Base-by-base conservation (phyloP, 192 early-diverging fungal species). In the Diversispora epigaea region DNA sequence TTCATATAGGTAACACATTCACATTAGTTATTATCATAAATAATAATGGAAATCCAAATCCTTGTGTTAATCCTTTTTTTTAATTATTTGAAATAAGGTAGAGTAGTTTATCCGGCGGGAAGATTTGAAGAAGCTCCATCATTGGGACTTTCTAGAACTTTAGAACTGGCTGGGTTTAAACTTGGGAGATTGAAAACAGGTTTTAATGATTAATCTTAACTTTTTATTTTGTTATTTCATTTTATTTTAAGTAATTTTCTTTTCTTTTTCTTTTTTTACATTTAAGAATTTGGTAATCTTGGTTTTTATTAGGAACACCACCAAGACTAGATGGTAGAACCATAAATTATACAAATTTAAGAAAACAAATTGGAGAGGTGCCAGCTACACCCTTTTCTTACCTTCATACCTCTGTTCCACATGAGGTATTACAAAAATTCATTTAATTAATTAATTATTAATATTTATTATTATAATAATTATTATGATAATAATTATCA, bases 181-280 rank as follows among this genome's bases (percentile, higher is more conserved):
- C 85, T 94, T 41, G 89, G 89, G 1, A 76, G 93, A n/a, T 86
- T 94, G 76, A 94, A 94, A 78, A 94, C 93, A n/a, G 83, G 82
- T 84, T 64, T 43, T 45, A 40, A 65, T 32, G 25, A 32, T 32
- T 32, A 32, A 32, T 32, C 25, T 32, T 32, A 32, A 32, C 2
- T 0, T 32, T 32, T 32, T 32, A 32, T 32, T 32, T 32, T 32
- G 25, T 32, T 32, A 17, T 62, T 40, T 44, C 25, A 63, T 8
- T 17, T 0, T 15, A 7, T 64, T 44, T 7, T 17, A 9, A 14
- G 4, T 21, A n/a, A 12, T 6, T n/a, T 0, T 43, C 15, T 71
- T 22, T 62, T 46, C 1, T 15, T 58, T 14, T 66, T 71, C 14
- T 62, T 46, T 4, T 15, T 58, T 14, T 66, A 22, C n/a, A 32